Evolutionary conservation across 129 eudicot species (phyloP), one percentile per base, ranked within the genome.

Genomic region (Pittosporum tobira): DNA sequence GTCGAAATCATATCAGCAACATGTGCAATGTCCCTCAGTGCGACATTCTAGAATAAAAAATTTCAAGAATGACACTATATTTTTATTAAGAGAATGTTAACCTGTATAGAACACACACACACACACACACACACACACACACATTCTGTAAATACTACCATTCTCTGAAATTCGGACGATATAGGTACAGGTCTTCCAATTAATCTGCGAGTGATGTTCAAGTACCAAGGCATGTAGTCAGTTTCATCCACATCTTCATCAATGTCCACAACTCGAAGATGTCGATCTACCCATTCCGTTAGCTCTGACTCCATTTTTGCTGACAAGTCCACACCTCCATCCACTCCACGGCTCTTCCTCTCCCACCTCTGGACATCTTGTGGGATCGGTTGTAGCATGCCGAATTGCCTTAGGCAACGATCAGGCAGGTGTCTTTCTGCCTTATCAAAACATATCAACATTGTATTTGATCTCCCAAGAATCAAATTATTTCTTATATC

Each of bases 341-440:
- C 98, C 16, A 90, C 98, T 40, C 98, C 98, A 46, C 98, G 98
- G 57, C 83, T 90, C 76, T 90, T 90, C 59, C 98, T 80, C 64
- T 90, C 98, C 98, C 98, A 90, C 61, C 75, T 71, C 38, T 72
- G 82, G 44, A 90, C 95, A 64, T 84, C 94, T 37, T 76, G 91
- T 31, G 98, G 98, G 43, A 90, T 72, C 3, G 83, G 84, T 61
- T 90, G 98, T 54, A 65, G 71, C 67, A 86, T 63, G 49, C 90
- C 88, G 70, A 83, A 90, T 71, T 90, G 98, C 67, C 95, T 75
- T 24, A 90, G 54, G 72, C 98, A 86, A 34, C 98, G 98, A 74
- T 90, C 98, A 5, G 98, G 98, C 43, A 90, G 81, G 76, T 90
- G 98, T 61, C 98, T 69, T 77, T 90, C 98, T 48, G 98, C 98